Evolutionary conservation across 2,329 filamentous ascomycete species (phyloP), one percentile per base, ranked within the genome.

Genomic region (Tolypocladium cylindrosporum): DNA sequence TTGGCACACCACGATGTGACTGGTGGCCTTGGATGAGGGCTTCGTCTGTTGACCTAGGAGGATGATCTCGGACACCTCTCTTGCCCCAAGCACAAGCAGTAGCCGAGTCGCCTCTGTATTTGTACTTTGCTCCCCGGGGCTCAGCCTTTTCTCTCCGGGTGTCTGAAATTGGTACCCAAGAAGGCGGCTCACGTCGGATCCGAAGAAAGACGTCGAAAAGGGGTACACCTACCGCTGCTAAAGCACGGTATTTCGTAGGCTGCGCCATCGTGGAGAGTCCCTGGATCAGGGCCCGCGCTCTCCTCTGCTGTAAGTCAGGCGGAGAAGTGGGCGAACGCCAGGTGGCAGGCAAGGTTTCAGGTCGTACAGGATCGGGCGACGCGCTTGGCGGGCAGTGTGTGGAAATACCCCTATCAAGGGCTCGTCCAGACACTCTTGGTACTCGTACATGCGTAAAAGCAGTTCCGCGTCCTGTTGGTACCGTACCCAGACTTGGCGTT

Each of bases 301-400:
- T 37, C 36, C 13, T 37, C 8, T 13, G 36, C 45, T 10, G 48
- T 19, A 48, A 8, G 48, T n/a, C 27, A 24, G 27, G 48, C 9
- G 48, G 48, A 51, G 48, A 36, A 51, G 48, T 51, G 31, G 48
- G 31, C 48, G 31, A 36, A n/a, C 54, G 40, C 54, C 40, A 48
- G 54, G 54, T 55, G 54, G 41, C 41, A 48, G 54, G 31, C 40
- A 55, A 55, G 54, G 54, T 55, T 55, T 55, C 54, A 55, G 54
- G 54, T 43, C 31, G 19, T 6, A 45, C 48, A 36, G 48, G 31
- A 51, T 51, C 31, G 48, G 48, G 8, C 54, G 16, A n/a, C 40
- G n/a, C 13, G 27, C 54, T 41, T 34, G 37, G 21, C 53, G 37
- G 41, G 14, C 8, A 34, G 39, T 27, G 37, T 13, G 39, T 40